Conservation (phyloP, 495 filamentous ascomycete species). For the Articulospora tetracladia region DNA sequence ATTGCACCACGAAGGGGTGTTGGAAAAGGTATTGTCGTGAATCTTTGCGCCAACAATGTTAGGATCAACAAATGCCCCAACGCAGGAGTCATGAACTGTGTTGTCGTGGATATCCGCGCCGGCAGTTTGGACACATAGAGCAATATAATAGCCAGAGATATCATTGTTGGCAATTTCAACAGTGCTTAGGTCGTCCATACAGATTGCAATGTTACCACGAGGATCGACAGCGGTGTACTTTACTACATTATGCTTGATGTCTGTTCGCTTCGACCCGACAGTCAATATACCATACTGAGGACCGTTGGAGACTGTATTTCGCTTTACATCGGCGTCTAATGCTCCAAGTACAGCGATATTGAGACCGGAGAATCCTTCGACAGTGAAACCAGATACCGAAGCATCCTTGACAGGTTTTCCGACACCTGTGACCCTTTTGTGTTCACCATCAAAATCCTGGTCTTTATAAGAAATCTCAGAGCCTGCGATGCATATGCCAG, state of each 20-base stretch:
- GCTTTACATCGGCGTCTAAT: background rate
- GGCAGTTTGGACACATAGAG: slow-evolving; percentile 18
- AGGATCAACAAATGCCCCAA: slow-evolving; percentile 1
- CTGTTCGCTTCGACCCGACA: slow-evolving; percentile 15
- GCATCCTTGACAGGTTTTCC: slow-evolving; percentile 11
- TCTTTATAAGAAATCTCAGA: slow-evolving; percentile 1
- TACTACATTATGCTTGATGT: slow-evolving; percentile 11
- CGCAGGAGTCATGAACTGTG: slow-evolving; percentile 1
- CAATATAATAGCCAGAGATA: slow-evolving; percentile 14
- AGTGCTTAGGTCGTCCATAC: slow-evolving; percentile 19
- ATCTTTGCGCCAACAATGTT: background rate
- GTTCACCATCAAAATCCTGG: slow-evolving; percentile 5
- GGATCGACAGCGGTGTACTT: background rate
- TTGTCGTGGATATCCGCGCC: slow-evolving; percentile 16
- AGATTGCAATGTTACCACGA: slow-evolving; percentile 8
- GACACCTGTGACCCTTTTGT: slow-evolving; percentile 12
- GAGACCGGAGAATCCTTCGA: slow-evolving; percentile 16
- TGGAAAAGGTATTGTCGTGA: background rate
- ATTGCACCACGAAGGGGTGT: background rate
- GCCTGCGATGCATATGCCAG: slow-evolving; percentile 20
- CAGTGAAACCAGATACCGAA: slow-evolving; percentile 11
- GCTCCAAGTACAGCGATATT: slow-evolving; percentile 24
- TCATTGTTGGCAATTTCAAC: slow-evolving; percentile 8
- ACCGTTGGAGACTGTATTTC: slow-evolving; percentile 12
- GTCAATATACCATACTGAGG: slow-evolving; percentile 14